Base-by-base conservation (phyloP, 2,329 filamentous ascomycete genomes). In the Penicillium expansum region DNA sequence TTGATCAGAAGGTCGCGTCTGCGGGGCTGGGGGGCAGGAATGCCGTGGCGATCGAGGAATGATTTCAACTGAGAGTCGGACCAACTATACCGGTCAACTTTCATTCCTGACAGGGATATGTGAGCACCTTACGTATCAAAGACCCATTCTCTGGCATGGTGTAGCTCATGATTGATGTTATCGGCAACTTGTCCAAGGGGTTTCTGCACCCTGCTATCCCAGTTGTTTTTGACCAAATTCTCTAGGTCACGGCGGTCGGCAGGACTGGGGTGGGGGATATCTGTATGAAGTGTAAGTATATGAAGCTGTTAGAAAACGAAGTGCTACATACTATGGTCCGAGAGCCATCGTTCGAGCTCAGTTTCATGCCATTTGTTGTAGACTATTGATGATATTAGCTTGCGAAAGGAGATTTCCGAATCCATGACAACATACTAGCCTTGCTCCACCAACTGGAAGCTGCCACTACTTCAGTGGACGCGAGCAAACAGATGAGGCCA, bases 341-440 rank as follows among this genome's bases (percentile, higher is more conserved):
- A 90, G 48, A 99, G 86, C 94, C 94, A 99, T 69, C 92, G 86
- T 80, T 99, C 93, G 30, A 99, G 86, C 82, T 99, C 94, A 22
- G 91, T 96, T 81, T 97, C 88, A 69, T 97, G 93, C 94, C 94
- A 99, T 75, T 94, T 97, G 79, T 97, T 97, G 82, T 97, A 97
- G 16, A 88, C 93, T 96, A 70, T 14, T 44, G 56, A 37, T 38
- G 54, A 30, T 38, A 33, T 58, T 57, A 49, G 45, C 30, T 56
- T 55, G 14, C 27, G 2, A 52, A 16, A 14, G 10, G 18, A 8
- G 1, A 24, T 52, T 11, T 33, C n/a, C 32, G 11, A 32, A 11
- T 1, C n/a, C 8, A 33, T 20, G 43, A 41, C 3, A 47, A 78
- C 89, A 68, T 83, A 96, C 92, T 88, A 71, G 91, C 81, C 77